These are phyloP conservation scores for Fusarium fujikuroi DNA, from an alignment of 2,329 filamentous ascomycete species.

Conservation along the genomic window DNA sequence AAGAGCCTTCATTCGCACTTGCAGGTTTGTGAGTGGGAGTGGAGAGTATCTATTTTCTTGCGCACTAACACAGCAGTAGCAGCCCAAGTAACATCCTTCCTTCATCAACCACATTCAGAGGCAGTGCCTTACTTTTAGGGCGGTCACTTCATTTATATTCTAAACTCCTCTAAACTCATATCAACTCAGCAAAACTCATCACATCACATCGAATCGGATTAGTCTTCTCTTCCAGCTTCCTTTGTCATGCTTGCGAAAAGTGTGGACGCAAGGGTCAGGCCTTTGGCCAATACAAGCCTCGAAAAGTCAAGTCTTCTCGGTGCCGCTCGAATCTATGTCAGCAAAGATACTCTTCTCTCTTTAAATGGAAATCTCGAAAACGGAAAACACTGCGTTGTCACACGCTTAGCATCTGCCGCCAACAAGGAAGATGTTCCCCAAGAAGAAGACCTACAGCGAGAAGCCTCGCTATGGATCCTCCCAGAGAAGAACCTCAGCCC, in stretches of 20 bases:
- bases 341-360: conserved; percentile 58
- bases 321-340: conserved; percentile 60
- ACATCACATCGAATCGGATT: neutral
- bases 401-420: conserved; percentile 41
- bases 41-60: neutral
- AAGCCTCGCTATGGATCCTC: conserved; percentile 62
- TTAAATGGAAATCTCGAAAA: conserved; percentile 57
- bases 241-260: conserved; percentile 48
- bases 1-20: neutral
- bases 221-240: neutral
- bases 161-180: neutral
- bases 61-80: neutral
- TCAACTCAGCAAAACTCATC: neutral
- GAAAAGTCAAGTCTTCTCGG: conserved; percentile 56
- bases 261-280: conserved; percentile 55
- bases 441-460: conserved; percentile 46
- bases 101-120: neutral
- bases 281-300: conserved; percentile 53
- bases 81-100: neutral
- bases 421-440: conserved; percentile 16
- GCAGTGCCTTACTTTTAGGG: neutral
- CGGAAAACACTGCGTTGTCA: conserved; percentile 56
- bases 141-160: neutral
- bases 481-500: conserved; percentile 71
- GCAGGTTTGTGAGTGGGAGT: neutral